phyloP scores from a whole-genome alignment of 2,329 filamentous ascomycete species.

The Colletotrichum sidae region DNA sequence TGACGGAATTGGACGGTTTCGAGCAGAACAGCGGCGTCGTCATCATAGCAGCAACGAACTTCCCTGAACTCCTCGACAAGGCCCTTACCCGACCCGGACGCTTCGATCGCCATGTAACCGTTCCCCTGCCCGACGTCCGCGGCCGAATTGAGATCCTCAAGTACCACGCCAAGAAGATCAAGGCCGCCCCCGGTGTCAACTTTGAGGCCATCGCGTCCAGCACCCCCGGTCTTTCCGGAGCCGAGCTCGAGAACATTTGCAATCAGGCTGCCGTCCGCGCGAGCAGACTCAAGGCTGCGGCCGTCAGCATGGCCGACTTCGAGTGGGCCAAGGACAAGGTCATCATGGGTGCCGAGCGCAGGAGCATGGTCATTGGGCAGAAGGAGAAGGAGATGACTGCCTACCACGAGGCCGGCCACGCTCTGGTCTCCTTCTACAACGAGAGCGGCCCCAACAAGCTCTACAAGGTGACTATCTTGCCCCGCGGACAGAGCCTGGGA shows the following conservation, averaged over 20 bases:
- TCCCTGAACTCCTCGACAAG: conserved; percentile 93
- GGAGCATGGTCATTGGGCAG: conserved; percentile 88
- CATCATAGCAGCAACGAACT: conserved; percentile 96
- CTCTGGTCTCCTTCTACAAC: conserved; percentile 87
- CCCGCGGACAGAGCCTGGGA: conserved; percentile 86
- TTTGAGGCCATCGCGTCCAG: conserved; percentile 85
- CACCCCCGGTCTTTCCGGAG: conserved; percentile 92
- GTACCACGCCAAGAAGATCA: conserved; percentile 93
- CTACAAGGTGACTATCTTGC: conserved; percentile 98
- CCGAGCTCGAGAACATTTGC: conserved; percentile 95
- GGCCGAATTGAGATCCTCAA: conserved; percentile 93
- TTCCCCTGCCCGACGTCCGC: conserved; percentile 90
- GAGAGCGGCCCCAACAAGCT: conserved; percentile 78
- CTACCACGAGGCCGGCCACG: conserved; percentile 96
- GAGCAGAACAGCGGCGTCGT: conserved; percentile 95
- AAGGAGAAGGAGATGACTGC: conserved; percentile 97
- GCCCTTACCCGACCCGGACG: conserved; percentile 96
- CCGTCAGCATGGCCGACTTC: conserved; percentile 83
- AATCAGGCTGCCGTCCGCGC: conserved; percentile 96
- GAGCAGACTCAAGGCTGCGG: conserved; percentile 83
- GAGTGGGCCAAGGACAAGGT: conserved; percentile 99
- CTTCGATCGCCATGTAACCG: conserved; percentile 92
- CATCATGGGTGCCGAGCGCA: conserved; percentile 94
- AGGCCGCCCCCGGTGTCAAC: conserved; percentile 83
- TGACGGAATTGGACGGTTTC: conserved; percentile 97